A percentile compares a stretch with the other conserved stretches of the same genome.
Evolutionary conservation across 441 rosid genomes (phyloP).

Genomic region (Eugenia klotzschiana): DNA sequence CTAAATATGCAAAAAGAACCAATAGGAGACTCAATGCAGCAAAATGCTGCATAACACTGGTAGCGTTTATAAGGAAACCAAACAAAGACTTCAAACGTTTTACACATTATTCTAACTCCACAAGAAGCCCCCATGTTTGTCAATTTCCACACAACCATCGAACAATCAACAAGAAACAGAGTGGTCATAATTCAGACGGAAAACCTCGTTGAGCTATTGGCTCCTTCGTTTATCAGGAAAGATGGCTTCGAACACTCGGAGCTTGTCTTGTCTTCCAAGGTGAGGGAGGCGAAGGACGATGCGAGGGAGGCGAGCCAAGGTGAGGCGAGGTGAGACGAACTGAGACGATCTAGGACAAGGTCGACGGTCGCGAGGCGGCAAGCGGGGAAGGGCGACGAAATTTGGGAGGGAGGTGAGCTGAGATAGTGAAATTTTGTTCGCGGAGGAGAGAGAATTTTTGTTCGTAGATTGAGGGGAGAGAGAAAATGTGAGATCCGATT

Average conservation of each 20-base stretch:
- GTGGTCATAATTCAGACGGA: background rate
- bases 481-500: too few species aligned
- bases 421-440: too few species aligned
- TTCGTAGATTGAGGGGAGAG: too few species aligned
- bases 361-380: too few species aligned
- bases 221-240: constrained; percentile 72
- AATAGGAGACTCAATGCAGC: background rate
- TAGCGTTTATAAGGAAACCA: background rate
- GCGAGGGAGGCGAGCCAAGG: too few species aligned
- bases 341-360: too few species aligned
- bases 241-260: constrained; percentile 78
- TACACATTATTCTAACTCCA: background rate
- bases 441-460: too few species aligned
- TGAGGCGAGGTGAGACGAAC: too few species aligned
- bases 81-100: background rate
- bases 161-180: background rate
- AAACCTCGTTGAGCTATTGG: constrained; percentile 52
- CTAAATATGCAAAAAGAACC: background rate
- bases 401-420: too few species aligned
- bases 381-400: too few species aligned
- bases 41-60: background rate
- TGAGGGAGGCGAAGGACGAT: too few species aligned
- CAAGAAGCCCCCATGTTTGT: background rate
- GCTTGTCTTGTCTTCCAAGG: too few species aligned
- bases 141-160: background rate